These are phyloP conservation scores for Helenozyma rhizophorensis DNA, from an alignment of 805 yeast genomes.

Conservation along the genomic window DNA sequence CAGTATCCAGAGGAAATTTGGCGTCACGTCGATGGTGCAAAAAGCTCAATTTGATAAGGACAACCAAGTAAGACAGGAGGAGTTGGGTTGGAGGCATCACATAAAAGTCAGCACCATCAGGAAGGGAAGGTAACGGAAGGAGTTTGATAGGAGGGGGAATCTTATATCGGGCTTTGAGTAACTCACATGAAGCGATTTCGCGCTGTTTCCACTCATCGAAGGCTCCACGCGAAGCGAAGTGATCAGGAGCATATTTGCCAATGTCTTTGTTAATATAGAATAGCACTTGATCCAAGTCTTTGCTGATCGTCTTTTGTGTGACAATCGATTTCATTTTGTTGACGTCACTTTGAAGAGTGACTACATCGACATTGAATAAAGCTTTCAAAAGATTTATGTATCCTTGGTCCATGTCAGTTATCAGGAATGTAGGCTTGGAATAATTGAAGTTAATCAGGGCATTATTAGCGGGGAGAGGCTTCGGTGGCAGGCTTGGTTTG, in stretches of 20 bases:
- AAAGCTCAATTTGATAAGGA: slow-evolving; percentile 41
- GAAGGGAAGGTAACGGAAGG: slow-evolving; percentile 27
- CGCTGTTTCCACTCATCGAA: slow-evolving; percentile 32
- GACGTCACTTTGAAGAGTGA: slow-evolving; percentile 53
- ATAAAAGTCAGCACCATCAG: slow-evolving; percentile 34
- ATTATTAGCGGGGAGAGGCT: slow-evolving; percentile 2
- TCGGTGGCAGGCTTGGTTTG: slow-evolving; percentile 20
- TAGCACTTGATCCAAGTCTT: slow-evolving; percentile 30
- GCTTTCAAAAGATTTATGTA: slow-evolving; percentile 35
- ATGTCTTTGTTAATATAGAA: slow-evolving; percentile 34
- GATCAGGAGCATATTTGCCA: slow-evolving; percentile 33
- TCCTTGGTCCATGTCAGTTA: slow-evolving; percentile 53
- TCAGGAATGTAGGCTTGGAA: slow-evolving; percentile 46
- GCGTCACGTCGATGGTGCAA: slow-evolving; percentile 21
- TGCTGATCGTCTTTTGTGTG: slow-evolving; percentile 35
- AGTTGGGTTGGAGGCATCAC: slow-evolving; percentile 29
- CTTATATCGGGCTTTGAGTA: slow-evolving; percentile 25
- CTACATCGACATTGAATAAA: slow-evolving; percentile 46
- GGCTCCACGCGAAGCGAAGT: slow-evolving; percentile 19
- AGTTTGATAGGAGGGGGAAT: slow-evolving; percentile 30
- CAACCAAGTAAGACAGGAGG: slow-evolving; percentile 36
- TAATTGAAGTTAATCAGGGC: slow-evolving; percentile 14
- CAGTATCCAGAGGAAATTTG: slow-evolving; percentile 14
- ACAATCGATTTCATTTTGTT: slow-evolving; percentile 36
- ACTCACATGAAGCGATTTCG: slow-evolving; percentile 21